phyloP scores from a whole-genome alignment of 345 rosid species.

The Boechera divaricarpa region DNA sequence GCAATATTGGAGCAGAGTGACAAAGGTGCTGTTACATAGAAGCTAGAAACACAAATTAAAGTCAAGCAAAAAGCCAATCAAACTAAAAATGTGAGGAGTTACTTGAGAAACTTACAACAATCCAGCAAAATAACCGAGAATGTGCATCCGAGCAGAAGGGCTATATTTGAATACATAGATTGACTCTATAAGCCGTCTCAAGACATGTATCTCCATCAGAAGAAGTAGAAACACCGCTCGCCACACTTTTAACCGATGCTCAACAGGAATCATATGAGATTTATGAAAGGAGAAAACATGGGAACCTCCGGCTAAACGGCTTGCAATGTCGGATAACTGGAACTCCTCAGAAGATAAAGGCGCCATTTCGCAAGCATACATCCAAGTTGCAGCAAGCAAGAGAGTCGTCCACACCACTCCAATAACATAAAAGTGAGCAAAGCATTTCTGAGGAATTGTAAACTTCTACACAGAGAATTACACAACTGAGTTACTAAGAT shows the following conservation, averaged over 20 bases:
- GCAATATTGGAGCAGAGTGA: conserved; percentile 60
- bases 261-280: conserved; percentile 45
- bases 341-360: conserved; percentile 51
- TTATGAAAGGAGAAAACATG: conserved; percentile 53
- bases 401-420: conserved; percentile 73
- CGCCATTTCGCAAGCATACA: conserved; percentile 56
- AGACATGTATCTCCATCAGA: conserved; percentile 72
- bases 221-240: conserved; percentile 62
- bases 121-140: conserved; percentile 66
- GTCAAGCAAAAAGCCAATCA: neutral
- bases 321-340: conserved; percentile 48
- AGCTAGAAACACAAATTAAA: conserved; percentile 49
- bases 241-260: conserved; percentile 58
- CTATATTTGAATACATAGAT: conserved; percentile 63
- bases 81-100: neutral
- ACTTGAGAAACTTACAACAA: conserved; percentile 57
- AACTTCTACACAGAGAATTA: conserved; percentile 53
- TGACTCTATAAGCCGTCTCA: conserved; percentile 70
- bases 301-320: conserved; percentile 61
- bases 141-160: conserved; percentile 68
- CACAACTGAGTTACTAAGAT: neutral
- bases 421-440: conserved; percentile 68
- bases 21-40: conserved; percentile 61
- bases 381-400: conserved; percentile 63
- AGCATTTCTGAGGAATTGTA: conserved; percentile 74